These are phyloP conservation scores for Hyphopichia fennica DNA, from an alignment of 1,139 yeast genomes.

Conservation along the genomic window DNA sequence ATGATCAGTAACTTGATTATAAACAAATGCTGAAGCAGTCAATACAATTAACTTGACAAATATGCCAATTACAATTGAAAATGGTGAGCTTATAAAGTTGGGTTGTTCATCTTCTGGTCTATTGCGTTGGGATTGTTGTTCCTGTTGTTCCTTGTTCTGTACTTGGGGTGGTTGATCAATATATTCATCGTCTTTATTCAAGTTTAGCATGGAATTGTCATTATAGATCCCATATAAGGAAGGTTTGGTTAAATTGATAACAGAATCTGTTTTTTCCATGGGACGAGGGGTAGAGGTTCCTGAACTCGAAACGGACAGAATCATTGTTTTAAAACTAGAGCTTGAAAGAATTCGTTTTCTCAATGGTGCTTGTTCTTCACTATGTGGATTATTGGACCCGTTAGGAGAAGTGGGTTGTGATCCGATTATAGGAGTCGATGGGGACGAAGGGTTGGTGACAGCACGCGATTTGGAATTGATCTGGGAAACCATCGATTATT, in stretches of 20 bases:
- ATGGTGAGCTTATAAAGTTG: background rate
- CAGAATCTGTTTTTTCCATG: slow-evolving; percentile 45
- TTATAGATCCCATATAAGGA: slow-evolving; percentile 51
- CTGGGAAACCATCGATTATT: background rate
- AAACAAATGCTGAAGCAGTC: slow-evolving; percentile 45
- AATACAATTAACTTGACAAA: slow-evolving; percentile 29
- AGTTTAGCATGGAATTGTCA: slow-evolving; percentile 33
- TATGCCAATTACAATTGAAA: background rate
- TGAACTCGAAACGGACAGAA: slow-evolving; percentile 8
- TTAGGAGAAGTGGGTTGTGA: background rate
- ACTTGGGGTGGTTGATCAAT: background rate
- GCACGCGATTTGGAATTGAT: background rate
- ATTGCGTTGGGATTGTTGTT: background rate
- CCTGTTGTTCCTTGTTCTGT: background rate
- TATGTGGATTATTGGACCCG: background rate
- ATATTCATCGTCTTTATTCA: slow-evolving; percentile 28
- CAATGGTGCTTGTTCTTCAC: background rate
- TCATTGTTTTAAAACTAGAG: slow-evolving; percentile 14
- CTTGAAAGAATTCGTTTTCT: slow-evolving; percentile 3
- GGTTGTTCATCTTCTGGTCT: background rate
- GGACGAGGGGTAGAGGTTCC: slow-evolving; percentile 11
- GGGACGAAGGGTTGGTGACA: background rate
- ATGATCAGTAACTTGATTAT: slow-evolving; percentile 51
- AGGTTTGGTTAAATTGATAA: slow-evolving; percentile 49
- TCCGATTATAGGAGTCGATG: background rate